These are phyloP conservation scores for Xylaria sp. DNA, from an alignment of 2,329 filamentous ascomycete genomes.

Conservation along the genomic window DNA sequence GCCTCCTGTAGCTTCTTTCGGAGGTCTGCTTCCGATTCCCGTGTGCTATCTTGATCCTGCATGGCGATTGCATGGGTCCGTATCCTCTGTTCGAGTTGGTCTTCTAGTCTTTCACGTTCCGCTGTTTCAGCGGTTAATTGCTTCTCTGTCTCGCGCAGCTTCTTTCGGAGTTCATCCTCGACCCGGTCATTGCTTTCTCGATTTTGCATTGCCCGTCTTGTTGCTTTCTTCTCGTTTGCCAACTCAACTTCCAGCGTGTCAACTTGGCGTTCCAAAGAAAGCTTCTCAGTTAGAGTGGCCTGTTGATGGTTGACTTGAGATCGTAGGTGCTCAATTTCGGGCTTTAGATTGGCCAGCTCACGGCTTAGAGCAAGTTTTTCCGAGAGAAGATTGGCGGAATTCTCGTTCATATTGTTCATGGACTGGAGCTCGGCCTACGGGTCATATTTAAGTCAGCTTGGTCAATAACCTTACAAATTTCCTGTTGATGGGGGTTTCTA, in stretches of 20 bases:
- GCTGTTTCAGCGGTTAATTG: conserved; percentile 47
- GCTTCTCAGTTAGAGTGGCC: conserved; percentile 79
- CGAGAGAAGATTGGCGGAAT: conserved; percentile 75
- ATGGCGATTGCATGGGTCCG: conserved; percentile 47
- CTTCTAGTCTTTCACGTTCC: conserved; percentile 50
- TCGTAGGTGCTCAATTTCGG: conserved; percentile 67
- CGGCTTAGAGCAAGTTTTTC: conserved; percentile 66
- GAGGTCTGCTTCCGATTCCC: conserved; percentile 49
- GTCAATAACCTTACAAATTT: not conserved
- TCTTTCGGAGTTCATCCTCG: conserved; percentile 58
- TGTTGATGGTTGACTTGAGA: conserved; percentile 71
- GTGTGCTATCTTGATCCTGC: conserved; percentile 49
- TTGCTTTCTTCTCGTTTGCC: conserved; percentile 80
- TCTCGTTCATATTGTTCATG: conserved; percentile 73
- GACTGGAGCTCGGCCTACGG: conserved; percentile 76
- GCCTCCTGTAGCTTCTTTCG: conserved; percentile 50
- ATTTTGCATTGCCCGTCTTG: conserved; percentile 65
- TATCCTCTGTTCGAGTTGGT: conserved; percentile 50
- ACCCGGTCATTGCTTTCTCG: conserved; percentile 56
- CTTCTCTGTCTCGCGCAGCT: conserved; percentile 52
- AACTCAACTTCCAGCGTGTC: conserved; percentile 82
- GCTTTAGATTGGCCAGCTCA: conserved; percentile 64
- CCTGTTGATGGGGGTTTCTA: no score
- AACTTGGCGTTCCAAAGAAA: conserved; percentile 81
- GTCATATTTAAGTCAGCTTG: conserved; percentile 38